Conservation (phyloP, 495 filamentous ascomycete genomes). For the Letharia columbiana region DNA sequence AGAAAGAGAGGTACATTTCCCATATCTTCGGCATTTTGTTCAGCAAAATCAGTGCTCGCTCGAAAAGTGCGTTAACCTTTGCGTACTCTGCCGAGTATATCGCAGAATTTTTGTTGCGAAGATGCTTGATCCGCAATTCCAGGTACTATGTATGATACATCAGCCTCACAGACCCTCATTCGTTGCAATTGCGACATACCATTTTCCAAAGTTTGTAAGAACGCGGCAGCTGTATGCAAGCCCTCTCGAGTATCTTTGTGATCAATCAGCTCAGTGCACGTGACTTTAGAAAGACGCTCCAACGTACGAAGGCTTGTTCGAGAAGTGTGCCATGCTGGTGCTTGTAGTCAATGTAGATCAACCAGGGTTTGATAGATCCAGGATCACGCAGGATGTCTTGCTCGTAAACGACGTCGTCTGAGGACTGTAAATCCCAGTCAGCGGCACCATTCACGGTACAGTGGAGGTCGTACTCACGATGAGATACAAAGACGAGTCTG, state of each 20-base stretch:
- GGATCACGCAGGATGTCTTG: constrained; percentile 86
- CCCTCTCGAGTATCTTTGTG: constrained; percentile 59
- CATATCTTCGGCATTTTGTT: constrained; percentile 99
- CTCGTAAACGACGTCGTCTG: constrained; percentile 90
- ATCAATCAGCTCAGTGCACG: neutral
- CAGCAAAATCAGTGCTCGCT: constrained; percentile 84
- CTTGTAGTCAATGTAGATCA: constrained; percentile 91
- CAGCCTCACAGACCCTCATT: neutral
- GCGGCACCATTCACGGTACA: constrained; percentile 9
- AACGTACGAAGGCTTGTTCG: constrained; percentile 73
- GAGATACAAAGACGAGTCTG: constrained; percentile 59
- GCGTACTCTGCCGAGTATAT: constrained; percentile 71
- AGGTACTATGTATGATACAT: constrained; percentile 47
- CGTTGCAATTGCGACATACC: constrained; percentile 20
- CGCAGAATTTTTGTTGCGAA: constrained; percentile 75
- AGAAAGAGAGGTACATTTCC: constrained; percentile 93
- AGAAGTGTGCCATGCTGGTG: constrained; percentile 74
- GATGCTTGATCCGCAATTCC: constrained; percentile 72
- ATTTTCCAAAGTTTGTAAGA: constrained; percentile 99
- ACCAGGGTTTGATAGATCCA: constrained; percentile 87
- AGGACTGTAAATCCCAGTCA: constrained; percentile 44
- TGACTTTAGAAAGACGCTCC: neutral
- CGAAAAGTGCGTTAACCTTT: constrained; percentile 94
- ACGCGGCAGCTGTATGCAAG: constrained; percentile 78
- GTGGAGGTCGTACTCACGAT: constrained; percentile 51